Conservation (phyloP, 2,329 filamentous ascomycete species). For the Knoxdaviesia capensis region DNA sequence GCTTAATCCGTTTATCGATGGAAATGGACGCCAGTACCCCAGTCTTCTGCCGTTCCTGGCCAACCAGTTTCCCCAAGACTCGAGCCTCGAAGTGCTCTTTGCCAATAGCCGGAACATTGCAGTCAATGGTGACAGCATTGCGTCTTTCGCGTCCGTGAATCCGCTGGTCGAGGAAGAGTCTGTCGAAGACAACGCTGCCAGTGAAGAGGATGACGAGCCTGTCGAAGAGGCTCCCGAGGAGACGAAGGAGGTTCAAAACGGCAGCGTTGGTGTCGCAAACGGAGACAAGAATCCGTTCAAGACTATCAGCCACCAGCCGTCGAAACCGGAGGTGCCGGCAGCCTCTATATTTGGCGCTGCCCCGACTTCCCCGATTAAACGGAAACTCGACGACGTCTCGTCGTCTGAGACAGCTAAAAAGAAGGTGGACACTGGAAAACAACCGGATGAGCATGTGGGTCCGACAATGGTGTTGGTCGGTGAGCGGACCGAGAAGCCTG, state of each 20-base stretch:
- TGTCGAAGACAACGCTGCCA: constrained; percentile 6
- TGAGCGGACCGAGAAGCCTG: constrained; percentile 3
- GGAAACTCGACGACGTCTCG: no score
- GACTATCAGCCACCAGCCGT: no score
- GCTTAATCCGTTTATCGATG: constrained; percentile 51
- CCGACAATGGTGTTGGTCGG: no score
- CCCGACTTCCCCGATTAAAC: no score
- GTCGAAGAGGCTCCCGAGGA: constrained; percentile 14
- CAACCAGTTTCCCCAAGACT: constrained; percentile 39
- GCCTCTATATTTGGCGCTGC: no score
- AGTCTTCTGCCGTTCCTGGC: constrained; percentile 68
- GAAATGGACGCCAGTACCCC: constrained; percentile 41
- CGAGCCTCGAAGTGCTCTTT: constrained; percentile 50
- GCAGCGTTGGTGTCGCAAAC: no score
- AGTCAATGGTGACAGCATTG: constrained; percentile 10
- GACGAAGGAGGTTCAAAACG: background rate
- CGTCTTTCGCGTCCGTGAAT: constrained; percentile 4
- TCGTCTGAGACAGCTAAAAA: no score
- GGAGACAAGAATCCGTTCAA: no score
- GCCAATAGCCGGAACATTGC: constrained; percentile 30
- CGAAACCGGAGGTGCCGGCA: no score
- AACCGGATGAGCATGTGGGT: no score
- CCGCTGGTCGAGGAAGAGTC: constrained; percentile 2
- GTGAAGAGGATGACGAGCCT: constrained; percentile 17
- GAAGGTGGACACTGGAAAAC: no score